phyloP scores from a whole-genome alignment of 306 rosid species.

The Canavalia ensiformis region DNA sequence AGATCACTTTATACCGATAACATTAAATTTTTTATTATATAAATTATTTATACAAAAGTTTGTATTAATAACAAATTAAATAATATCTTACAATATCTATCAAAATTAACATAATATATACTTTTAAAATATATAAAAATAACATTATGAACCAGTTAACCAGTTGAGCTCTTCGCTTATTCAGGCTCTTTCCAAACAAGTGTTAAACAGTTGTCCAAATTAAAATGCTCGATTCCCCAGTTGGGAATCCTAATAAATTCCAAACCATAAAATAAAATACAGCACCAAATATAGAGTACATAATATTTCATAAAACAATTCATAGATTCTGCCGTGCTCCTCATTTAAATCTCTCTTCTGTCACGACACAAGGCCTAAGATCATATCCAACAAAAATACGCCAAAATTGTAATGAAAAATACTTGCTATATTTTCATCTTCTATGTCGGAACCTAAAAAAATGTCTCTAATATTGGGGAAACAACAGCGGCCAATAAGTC shows the following conservation, averaged over 20 bases:
- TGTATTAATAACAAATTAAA: no score
- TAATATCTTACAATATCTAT: no score
- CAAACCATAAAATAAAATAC: constrained; percentile 13
- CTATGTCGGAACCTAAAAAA: constrained; percentile 33
- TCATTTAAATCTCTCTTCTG: not conserved
- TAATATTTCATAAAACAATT: constrained; percentile 24
- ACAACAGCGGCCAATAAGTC: constrained; percentile 19
- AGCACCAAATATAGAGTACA: not conserved
- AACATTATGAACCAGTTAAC: no score
- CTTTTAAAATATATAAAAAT: no score
- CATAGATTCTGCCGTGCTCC: constrained; percentile 27
- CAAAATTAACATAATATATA: no score
- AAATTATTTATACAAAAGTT: no score
- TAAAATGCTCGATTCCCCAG: not conserved
- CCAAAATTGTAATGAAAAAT: constrained; percentile 34
- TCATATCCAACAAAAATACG: constrained; percentile 31
- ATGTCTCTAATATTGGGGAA: not conserved
- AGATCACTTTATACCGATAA: no score
- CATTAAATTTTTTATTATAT: no score
- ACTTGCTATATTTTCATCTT: constrained; percentile 27
- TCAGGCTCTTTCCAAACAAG: not conserved
- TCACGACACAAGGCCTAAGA: constrained; percentile 14
- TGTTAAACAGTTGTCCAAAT: not conserved
- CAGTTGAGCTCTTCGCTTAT: not conserved
- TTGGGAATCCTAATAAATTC: not conserved